Conservation (phyloP, 2,329 filamentous ascomycete genomes). For the Huntiella bhutanensis region DNA sequence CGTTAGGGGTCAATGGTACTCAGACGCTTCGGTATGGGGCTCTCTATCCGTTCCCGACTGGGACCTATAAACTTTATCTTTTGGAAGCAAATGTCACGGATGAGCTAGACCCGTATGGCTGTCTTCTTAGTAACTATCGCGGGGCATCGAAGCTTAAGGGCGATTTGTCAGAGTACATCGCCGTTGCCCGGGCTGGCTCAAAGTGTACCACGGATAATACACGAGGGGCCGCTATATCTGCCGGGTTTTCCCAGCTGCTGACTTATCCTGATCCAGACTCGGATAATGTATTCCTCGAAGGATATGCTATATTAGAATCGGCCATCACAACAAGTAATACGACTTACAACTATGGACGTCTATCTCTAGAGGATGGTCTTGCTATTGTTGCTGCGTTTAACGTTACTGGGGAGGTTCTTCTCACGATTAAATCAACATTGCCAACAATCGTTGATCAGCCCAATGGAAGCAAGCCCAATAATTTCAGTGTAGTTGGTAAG, state of each 20-base stretch:
- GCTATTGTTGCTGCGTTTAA: conserved; percentile 1
- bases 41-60: conserved; percentile 6
- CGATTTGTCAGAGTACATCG: conserved; percentile 3
- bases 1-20: background rate
- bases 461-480: conserved; percentile 8
- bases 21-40: conserved; percentile 9
- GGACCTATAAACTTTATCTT: conserved; percentile 7
- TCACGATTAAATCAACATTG: background rate
- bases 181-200: background rate
- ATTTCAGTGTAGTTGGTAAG: conserved; percentile 12
- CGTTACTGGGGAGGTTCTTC: background rate
- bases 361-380: conserved; percentile 2
- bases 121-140: background rate
- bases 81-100: background rate
- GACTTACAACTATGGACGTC: conserved; percentile 9
- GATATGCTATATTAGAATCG: conserved; percentile 8
- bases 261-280: conserved; percentile 10
- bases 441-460: conserved; percentile 6
- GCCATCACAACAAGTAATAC: conserved; percentile 6
- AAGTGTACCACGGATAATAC: conserved; percentile 5
- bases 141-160: background rate
- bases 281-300: conserved; percentile 7
- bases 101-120: background rate
- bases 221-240: conserved; percentile 5
- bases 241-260: conserved; percentile 9